Percentiles rank a stretch among this genome's conserved stretches.
Evolutionary conservation across 108 stramenopile genomes (phyloP).

Genomic region (Cyclotella distinguenda): DNA sequence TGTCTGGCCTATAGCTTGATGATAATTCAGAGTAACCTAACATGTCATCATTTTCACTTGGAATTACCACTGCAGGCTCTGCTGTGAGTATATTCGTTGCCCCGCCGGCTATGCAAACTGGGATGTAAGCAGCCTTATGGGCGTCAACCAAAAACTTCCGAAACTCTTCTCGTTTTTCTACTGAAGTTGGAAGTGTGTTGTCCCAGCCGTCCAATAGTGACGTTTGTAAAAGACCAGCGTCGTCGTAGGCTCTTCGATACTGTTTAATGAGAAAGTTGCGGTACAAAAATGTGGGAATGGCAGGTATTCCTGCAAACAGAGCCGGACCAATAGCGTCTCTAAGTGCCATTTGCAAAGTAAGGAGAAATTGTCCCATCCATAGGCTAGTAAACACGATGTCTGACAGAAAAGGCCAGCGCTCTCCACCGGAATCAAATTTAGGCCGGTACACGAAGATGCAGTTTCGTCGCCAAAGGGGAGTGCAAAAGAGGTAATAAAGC

Average conservation of each 20-base stretch:
- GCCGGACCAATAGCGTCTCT: constrained; percentile 70
- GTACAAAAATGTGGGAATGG: constrained; percentile 63
- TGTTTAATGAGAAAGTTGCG: constrained; percentile 50
- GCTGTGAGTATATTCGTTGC: constrained; percentile 65
- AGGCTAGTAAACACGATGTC: constrained; percentile 69
- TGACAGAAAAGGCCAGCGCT: constrained; percentile 82
- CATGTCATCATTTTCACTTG: constrained; percentile 53
- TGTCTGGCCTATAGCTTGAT: not conserved
- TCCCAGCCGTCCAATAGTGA: constrained; percentile 85
- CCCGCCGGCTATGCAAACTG: constrained; percentile 82
- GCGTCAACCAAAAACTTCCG: constrained; percentile 81
- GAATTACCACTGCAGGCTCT: constrained; percentile 75
- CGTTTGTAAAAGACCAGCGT: constrained; percentile 81
- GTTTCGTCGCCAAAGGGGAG: constrained; percentile 73
- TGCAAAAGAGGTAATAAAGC: constrained; percentile 68
- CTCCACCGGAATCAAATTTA: constrained; percentile 75
- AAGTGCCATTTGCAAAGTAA: constrained; percentile 55
- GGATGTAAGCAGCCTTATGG: constrained; percentile 89
- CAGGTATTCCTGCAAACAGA: constrained; percentile 60
- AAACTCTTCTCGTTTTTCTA: constrained; percentile 75
- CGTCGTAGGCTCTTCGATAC: constrained; percentile 67
- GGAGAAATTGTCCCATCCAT: constrained; percentile 62
- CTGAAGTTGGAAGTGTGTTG: constrained; percentile 51
- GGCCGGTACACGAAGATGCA: constrained; percentile 82
- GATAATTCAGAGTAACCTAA: constrained; percentile 38